A percentile compares a stretch with the other conserved stretches of the same genome.
These are phyloP conservation scores for Boletus rubropictus DNA, from an alignment of 768 basidiomycete genomes.

Conservation along the genomic window DNA sequence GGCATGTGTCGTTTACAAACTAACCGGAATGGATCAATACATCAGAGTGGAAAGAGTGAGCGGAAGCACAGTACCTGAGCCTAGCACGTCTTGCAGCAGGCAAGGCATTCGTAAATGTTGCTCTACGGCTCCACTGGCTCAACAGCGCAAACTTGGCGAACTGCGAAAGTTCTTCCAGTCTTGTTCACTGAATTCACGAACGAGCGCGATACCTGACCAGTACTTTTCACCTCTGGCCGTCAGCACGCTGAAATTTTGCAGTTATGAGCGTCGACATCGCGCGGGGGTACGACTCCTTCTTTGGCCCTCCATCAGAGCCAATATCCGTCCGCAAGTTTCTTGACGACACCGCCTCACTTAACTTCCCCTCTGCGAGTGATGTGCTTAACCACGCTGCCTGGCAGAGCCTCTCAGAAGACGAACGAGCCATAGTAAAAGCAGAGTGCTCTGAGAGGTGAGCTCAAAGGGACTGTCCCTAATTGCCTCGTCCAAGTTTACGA, in stretches of 20 bases:
- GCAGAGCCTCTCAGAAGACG: constrained; percentile 22
- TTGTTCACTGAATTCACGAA: background rate
- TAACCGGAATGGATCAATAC: constrained; percentile 22
- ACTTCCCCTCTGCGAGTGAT: constrained; percentile 7
- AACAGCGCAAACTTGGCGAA: too few relatives aligned
- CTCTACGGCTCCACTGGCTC: too few relatives aligned
- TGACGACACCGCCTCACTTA: constrained; percentile 24
- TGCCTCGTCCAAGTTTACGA: background rate
- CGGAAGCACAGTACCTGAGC: too few relatives aligned
- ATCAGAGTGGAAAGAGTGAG: background rate
- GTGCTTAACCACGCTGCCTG: constrained; percentile 17
- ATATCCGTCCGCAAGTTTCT: constrained; percentile 46
- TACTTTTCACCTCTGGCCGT: background rate
- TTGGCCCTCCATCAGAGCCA: constrained; percentile 59
- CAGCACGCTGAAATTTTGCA: background rate
- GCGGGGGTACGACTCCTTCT: constrained; percentile 43
- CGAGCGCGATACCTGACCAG: background rate
- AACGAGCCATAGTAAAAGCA: constrained; percentile 29
- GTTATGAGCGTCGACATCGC: constrained; percentile 22
- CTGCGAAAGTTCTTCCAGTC: background rate
- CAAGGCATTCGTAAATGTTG: too few relatives aligned
- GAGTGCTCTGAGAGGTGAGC: constrained; percentile 40
- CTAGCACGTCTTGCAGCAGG: too few relatives aligned
- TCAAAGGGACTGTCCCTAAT: background rate
- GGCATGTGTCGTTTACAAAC: constrained; percentile 23